Conservation (phyloP, 148 eudicot species). For the Rhododendron vialii region DNA sequence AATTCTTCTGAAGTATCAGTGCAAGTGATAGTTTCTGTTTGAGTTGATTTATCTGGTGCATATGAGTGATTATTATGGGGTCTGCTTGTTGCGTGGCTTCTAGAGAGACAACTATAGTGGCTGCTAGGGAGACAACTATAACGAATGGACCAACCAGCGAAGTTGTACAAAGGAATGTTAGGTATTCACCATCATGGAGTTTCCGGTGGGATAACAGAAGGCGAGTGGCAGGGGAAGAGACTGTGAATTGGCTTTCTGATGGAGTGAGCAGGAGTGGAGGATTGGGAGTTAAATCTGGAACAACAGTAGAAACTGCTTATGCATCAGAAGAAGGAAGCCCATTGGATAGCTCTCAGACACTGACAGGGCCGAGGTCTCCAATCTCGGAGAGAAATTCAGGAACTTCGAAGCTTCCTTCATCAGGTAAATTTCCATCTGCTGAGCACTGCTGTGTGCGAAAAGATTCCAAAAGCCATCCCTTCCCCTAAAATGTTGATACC, state of each 20-base stretch:
- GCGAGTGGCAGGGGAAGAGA: conserved; percentile 86
- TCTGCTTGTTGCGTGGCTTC: conserved; percentile 95
- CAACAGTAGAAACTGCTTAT: conserved; percentile 60
- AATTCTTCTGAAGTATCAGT: conserved; percentile 4
- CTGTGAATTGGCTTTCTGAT: conserved; percentile 54
- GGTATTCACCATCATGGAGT: conserved; percentile 95
- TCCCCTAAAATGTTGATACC: neutral
- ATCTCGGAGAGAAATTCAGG: conserved; percentile 37
- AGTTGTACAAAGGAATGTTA: conserved; percentile 48
- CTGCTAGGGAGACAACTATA: conserved; percentile 34
- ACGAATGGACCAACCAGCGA: conserved; percentile 60
- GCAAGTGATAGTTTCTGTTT: conserved; percentile 12
- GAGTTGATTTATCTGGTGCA: conserved; percentile 17
- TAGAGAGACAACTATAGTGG: conserved; percentile 61
- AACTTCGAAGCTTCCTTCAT: conserved; percentile 36
- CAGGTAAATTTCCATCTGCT: conserved; percentile 43
- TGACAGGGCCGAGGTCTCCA: conserved; percentile 62
- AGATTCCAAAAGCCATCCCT: neutral
- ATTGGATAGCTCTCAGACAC: conserved; percentile 50
- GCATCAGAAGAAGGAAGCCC: conserved; percentile 85
- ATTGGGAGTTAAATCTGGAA: conserved; percentile 55
- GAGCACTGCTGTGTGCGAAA: neutral
- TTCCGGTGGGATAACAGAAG: conserved; percentile 94
- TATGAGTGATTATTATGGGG: conserved; percentile 64
- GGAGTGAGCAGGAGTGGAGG: conserved; percentile 48